Base-by-base conservation (phyloP, 2,329 filamentous ascomycete genomes). In the Fusarium duplospermum region DNA sequence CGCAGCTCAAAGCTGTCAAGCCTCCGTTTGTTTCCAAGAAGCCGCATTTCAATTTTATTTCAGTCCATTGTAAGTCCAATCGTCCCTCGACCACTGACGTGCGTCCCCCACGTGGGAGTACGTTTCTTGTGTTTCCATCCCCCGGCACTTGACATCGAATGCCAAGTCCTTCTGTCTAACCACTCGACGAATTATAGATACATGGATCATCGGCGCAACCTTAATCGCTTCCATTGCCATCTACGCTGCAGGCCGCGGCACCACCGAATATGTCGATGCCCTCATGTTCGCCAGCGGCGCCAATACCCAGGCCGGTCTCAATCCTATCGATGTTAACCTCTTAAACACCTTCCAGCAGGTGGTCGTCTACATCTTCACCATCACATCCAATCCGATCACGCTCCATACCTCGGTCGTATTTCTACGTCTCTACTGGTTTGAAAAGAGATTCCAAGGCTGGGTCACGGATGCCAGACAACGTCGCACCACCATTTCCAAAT, bases 341-440 rank as follows among this genome's bases (percentile, higher is more conserved):
- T 84, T 95, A 36, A 90, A 89, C 72, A 92, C 91, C 6, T 93
- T 93, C 71, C 93, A 94, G 80, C 93, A 96, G 83, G 82, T 94
- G 47, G 87, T 93, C 60, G 84, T 97, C 29, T 95, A 93, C 77
- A 78, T 95, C 8, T 87, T 94, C 45, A 86, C 92, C 5, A 92
- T 94, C 87, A 77, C 94, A 14, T 91, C 92, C 29, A 97, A 94
- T 60, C 95, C 95, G 0, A 96, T 98, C 70, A 92, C 93, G 56
- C 92, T 98, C 77, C 91, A 97, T 79, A 90, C 93, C 2, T 93
- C 90, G 52, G 94, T 99, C 52, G 96, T 99, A 9, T 96, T 98
- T 77, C 88, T 98, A 16, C 93, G 96, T 29, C 87, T 99, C 2
- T 98, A 98, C 83, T 99, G 96, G 96, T 99, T 99, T 81, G 95